Base-by-base conservation (phyloP, 345 rosid genomes). In the Eucalyptus guilfoylei region DNA sequence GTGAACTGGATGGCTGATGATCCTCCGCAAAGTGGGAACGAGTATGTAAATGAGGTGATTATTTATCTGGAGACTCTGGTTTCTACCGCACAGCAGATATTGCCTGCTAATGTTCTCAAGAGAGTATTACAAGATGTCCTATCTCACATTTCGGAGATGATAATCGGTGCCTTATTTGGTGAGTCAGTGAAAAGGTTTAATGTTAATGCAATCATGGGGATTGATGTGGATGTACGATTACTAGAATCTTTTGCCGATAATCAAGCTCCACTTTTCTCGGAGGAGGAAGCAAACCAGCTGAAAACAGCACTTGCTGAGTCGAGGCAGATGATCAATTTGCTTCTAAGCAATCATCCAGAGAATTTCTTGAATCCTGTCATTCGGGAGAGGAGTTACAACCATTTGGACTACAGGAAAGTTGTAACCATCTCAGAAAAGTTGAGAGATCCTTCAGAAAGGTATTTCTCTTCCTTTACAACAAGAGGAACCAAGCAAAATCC, bases 1-100 rank as follows among this genome's bases (percentile, higher is more conserved):
- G 99, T 98, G 85, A 98, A 96, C 86, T 98, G 99, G 99, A 95
- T 93, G 96, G 92, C 96, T n/a, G 99, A 98, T 80, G 98, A 97
- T 69, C 92, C 94, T 72, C 91, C 92, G 48, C 96, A 94, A 90
- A 95, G 92, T 86, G 99, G 99, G 54, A 98, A 98, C 81, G 99
- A 98, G 89, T 98, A 97, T 92, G 98, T 95, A 92, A 98, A 95
- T 90, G 99, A 98, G 91, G 99, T 98, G 87, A 90, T 96, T 86
- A 95, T 98, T 88, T 98, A 96, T 94, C 90, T 98, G 91, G 99
- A 95, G 89, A 98, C 98, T 85, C 90, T 97, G 88, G 99, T 98
- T 91, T 95, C 99, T 62, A 97, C 98, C 10, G 99, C 99, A 48
- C 99, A 98, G 91, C 99, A 96, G 94, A 97, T 98, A 87, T 91